Conservation (phyloP, 768 basidiomycete species). For the Scleroderma citrinum region DNA sequence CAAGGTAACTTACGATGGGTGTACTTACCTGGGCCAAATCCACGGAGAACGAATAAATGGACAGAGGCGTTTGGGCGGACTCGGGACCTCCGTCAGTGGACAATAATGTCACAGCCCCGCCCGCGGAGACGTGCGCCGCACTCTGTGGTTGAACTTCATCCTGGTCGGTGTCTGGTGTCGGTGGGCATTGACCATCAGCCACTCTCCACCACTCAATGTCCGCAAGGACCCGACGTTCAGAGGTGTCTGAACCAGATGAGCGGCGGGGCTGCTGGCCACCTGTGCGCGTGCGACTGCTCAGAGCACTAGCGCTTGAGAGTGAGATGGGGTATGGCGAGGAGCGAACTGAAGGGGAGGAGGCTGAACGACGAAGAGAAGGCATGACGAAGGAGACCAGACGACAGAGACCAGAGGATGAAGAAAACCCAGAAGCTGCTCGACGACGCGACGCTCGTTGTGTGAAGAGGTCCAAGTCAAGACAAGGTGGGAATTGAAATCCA, state of each 20-base stretch:
- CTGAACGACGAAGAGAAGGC: conserved; percentile 79
- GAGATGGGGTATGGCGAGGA: conserved; percentile 57
- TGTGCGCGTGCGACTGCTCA: conserved; percentile 37
- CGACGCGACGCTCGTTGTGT: not conserved
- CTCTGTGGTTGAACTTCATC: conserved; percentile 14
- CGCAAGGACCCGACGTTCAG: conserved; percentile 64
- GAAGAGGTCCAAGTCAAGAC: conserved; percentile 18
- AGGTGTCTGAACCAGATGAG: conserved; percentile 62
- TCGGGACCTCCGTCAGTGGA: conserved; percentile 35
- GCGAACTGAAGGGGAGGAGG: conserved; percentile 65
- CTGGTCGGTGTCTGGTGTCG: conserved; percentile 33
- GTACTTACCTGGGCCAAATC: conserved; percentile 23
- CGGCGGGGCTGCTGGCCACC: conserved; percentile 40
- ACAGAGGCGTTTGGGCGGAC: conserved; percentile 33
- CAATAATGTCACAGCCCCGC: conserved; percentile 27
- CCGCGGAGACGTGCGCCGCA: conserved; percentile 7
- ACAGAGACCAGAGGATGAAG: conserved; percentile 16
- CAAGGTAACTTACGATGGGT: not conserved
- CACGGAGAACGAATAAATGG: conserved; percentile 15
- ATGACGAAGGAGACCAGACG: conserved; percentile 25
- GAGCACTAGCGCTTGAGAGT: conserved; percentile 28
- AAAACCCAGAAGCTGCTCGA: conserved; percentile 36
- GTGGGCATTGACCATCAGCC: conserved; percentile 56
- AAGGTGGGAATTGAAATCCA: conserved; percentile 28
- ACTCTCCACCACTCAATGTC: conserved; percentile 90